Evolutionary conservation across 176 grass and related monocot species (phyloP).

Genomic region (Bothriochloa decipiens): DNA sequence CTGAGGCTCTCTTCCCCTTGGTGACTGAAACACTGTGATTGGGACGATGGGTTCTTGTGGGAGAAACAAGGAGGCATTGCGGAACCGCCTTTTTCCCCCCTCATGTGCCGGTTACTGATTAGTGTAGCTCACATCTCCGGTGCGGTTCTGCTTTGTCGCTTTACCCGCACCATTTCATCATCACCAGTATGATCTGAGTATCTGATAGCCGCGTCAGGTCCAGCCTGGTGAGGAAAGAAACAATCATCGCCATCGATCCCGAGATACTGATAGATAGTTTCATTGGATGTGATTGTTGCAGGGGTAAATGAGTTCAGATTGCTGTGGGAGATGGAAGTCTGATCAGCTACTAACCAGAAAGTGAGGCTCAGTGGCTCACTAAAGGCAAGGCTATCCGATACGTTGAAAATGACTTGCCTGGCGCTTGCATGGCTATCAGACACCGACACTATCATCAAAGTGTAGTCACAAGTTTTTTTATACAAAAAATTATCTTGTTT

Average conservation of each 20-base stretch:
- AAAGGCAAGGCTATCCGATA: constrained; percentile 35
- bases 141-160: constrained; percentile 36
- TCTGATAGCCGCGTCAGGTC: constrained; percentile 50
- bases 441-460: constrained; percentile 36
- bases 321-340: constrained; percentile 30
- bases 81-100: constrained; percentile 32
- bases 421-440: not conserved
- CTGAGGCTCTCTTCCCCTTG: not conserved
- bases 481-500: not conserved
- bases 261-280: constrained; percentile 31
- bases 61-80: constrained; percentile 14
- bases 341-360: constrained; percentile 33
- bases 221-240: constrained; percentile 15
- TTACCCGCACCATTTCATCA: constrained; percentile 27
- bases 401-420: constrained; percentile 34
- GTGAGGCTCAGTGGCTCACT: constrained; percentile 19
- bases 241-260: constrained; percentile 11
- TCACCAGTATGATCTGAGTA: constrained; percentile 28
- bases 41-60: not conserved
- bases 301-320: not conserved
- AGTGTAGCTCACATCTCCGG: constrained; percentile 52
- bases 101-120: constrained; percentile 63
- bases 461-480: not conserved
- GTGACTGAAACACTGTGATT: not conserved
- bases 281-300: not conserved